phyloP scores from a whole-genome alignment of 1,139 yeast genomes.

The Blastobotrys ciferrii region DNA sequence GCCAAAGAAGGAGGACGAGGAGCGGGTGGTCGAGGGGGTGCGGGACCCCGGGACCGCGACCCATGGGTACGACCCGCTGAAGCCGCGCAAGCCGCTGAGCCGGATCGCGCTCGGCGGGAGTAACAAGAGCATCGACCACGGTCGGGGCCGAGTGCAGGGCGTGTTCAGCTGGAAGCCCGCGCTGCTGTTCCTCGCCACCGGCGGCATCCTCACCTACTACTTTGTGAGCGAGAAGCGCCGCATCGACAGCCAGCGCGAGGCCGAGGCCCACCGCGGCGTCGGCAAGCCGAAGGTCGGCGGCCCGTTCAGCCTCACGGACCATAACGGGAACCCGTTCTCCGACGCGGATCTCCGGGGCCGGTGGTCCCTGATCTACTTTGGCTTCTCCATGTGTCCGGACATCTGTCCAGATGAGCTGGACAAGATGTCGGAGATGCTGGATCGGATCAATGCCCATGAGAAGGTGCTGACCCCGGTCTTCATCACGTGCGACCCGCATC shows the following conservation, averaged over 20 bases:
- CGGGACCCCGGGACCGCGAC: conserved; percentile 24
- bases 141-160: conserved; percentile 46
- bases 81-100: conserved; percentile 46
- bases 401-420: conserved; percentile 97
- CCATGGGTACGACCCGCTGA: conserved; percentile 33
- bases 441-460: conserved; percentile 52
- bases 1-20: conserved; percentile 1
- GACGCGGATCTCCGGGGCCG: conserved; percentile 71
- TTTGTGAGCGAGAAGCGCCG: conserved; percentile 73
- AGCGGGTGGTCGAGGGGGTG: conserved; percentile 9
- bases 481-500: conserved; percentile 93
- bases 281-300: conserved; percentile 97
- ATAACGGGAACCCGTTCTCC: conserved; percentile 69
- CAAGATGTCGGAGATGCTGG: conserved; percentile 77
- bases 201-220: conserved; percentile 67
- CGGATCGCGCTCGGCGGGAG: conserved; percentile 58
- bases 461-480: conserved; percentile 72
- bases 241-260: conserved; percentile 66
- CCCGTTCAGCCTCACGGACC: conserved; percentile 69
- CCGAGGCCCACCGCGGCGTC: conserved; percentile 78
- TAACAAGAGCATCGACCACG: conserved; percentile 35
- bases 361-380: conserved; percentile 83
- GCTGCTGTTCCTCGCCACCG: conserved; percentile 59
- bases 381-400: conserved; percentile 96
- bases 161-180: conserved; percentile 90